phyloP scores from a whole-genome alignment of 805 yeast genomes.

The Isabelozyma heimii region DNA sequence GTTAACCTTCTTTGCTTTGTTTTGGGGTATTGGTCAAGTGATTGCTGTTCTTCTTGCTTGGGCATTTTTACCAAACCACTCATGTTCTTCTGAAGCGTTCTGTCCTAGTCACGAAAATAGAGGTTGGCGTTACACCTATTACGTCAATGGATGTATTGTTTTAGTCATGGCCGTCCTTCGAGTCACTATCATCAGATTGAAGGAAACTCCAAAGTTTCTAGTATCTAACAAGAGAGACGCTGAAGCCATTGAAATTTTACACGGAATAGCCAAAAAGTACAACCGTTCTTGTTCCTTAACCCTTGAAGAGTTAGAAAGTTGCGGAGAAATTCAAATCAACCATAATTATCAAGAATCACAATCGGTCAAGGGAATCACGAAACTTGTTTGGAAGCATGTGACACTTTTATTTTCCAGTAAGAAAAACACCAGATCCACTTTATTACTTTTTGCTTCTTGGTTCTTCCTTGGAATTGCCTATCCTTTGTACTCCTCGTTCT shows the following conservation, averaged over 20 bases:
- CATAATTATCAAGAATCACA: constrained; percentile 16
- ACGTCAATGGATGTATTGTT: constrained; percentile 51
- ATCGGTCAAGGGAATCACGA: constrained; percentile 15
- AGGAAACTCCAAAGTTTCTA: constrained; percentile 58
- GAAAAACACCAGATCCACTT: constrained; percentile 39
- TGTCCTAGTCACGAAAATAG: constrained; percentile 49
- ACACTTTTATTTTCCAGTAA: constrained; percentile 43
- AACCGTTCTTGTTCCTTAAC: constrained; percentile 43
- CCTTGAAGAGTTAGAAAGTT: constrained; percentile 40
- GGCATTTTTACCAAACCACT: constrained; percentile 51
- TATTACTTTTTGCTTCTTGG: constrained; percentile 48
- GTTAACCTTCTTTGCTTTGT: constrained; percentile 47
- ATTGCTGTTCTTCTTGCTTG: constrained; percentile 52
- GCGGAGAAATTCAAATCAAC: constrained; percentile 37
- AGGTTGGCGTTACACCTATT: constrained; percentile 61
- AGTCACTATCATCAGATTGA: constrained; percentile 32
- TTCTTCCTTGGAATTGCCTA: constrained; percentile 53
- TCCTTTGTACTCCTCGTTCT: constrained; percentile 51
- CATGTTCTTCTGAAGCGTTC: constrained; percentile 36
- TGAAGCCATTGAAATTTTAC: constrained; percentile 43
- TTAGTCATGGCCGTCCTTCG: constrained; percentile 31
- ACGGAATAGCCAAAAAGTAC: constrained; percentile 47
- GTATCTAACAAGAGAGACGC: constrained; percentile 52
- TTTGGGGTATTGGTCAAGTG: constrained; percentile 66
- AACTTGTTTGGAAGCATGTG: constrained; percentile 33